Conservation (phyloP, 2,329 filamentous ascomycete species). For the Penicillium oxalicum region DNA sequence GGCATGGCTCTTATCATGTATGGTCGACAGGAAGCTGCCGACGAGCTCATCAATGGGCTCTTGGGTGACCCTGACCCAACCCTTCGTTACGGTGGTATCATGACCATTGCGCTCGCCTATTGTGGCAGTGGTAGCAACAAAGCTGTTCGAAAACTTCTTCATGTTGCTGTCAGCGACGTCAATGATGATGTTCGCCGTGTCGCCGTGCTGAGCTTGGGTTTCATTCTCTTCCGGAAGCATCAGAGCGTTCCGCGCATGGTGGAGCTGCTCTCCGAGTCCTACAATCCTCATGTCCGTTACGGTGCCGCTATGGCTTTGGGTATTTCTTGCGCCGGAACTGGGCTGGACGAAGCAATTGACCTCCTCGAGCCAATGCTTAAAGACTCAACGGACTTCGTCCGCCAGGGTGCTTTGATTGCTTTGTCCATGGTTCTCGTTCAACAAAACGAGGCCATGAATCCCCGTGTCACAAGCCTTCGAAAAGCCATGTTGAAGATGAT, state of each 20-base stretch:
- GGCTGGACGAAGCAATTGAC: conserved; percentile 92
- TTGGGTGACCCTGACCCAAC: conserved; percentile 91
- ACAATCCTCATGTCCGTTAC: conserved; percentile 97
- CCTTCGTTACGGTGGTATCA: conserved; percentile 91
- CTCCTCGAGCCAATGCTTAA: conserved; percentile 98
- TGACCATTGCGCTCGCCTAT: conserved; percentile 97
- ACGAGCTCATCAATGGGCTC: conserved; percentile 88
- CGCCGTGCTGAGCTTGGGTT: conserved; percentile 95
- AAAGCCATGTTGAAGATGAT: conserved; percentile 94
- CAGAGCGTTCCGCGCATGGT: conserved; percentile 98
- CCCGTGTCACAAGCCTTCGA: conserved; percentile 83
- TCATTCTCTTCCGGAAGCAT: conserved; percentile 97
- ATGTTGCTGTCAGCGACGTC: conserved; percentile 95
- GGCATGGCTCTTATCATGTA: conserved; percentile 99
- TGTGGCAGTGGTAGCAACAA: conserved; percentile 98
- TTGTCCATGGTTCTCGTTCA: conserved; percentile 99
- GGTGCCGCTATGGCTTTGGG: conserved; percentile 97
- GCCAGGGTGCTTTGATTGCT: conserved; percentile 90
- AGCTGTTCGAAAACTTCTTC: conserved; percentile 89
- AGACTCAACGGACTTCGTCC: conserved; percentile 96
- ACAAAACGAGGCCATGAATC: conserved; percentile 97
- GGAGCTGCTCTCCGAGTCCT: conserved; percentile 93
- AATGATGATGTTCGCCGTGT: conserved; percentile 95
- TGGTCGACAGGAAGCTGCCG: conserved; percentile 85
- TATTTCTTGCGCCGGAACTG: conserved; percentile 95